phyloP scores from a whole-genome alignment of 2,329 filamentous ascomycete genomes.

The Penicillium sp. region DNA sequence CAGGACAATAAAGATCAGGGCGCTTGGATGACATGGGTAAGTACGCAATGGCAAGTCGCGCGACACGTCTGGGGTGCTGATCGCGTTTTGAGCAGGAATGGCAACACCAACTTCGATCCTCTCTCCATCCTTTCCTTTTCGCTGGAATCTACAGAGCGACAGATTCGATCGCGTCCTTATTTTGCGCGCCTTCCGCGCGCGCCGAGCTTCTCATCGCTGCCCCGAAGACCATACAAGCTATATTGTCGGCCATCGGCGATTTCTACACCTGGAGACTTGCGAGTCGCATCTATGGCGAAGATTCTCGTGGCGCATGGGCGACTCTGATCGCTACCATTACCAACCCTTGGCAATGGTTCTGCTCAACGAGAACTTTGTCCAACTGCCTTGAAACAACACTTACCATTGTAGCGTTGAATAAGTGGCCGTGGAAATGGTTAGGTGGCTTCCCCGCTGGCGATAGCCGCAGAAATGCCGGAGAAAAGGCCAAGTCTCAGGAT shows the following conservation, averaged over 20 bases:
- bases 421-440: conserved; percentile 83
- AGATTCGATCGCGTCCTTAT: conserved; percentile 55
- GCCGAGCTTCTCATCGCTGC: conserved; percentile 69
- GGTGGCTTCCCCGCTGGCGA: conserved; percentile 42
- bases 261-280: conserved; percentile 87
- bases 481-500: conserved; percentile 11
- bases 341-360: conserved; percentile 97
- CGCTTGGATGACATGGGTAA: conserved; percentile 95
- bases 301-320: conserved; percentile 63
- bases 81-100: conserved; percentile 68
- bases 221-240: conserved; percentile 74
- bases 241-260: conserved; percentile 76
- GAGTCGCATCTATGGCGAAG: conserved; percentile 67
- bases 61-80: neutral
- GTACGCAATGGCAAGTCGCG: conserved; percentile 27
- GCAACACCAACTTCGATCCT: conserved; percentile 82
- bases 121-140: conserved; percentile 87
- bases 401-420: conserved; percentile 74
- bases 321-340: conserved; percentile 68
- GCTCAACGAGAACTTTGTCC: conserved; percentile 87
- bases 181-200: conserved; percentile 56
- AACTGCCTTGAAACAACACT: conserved; percentile 91
- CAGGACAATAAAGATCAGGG: conserved; percentile 54
- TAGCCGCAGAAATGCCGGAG: conserved; percentile 4
- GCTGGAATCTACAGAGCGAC: conserved; percentile 69